These are phyloP conservation scores for Monilinia fructigena DNA, from an alignment of 2,329 filamentous ascomycete genomes.

Conservation along the genomic window DNA sequence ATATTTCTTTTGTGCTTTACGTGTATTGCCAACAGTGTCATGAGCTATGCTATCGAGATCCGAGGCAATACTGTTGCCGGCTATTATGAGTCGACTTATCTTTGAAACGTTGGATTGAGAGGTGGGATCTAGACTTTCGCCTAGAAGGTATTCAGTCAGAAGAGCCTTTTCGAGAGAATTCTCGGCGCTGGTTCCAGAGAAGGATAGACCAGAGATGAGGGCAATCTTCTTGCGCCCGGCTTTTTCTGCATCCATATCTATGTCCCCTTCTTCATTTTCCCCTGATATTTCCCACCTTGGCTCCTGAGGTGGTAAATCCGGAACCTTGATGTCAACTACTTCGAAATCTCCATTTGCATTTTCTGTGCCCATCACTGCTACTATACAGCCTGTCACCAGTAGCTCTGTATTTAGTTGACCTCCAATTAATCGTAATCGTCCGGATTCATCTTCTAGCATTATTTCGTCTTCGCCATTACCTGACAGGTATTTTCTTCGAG, in stretches of 20 bases:
- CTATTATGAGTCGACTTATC: conserved; percentile 85
- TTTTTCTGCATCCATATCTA: conserved; percentile 58
- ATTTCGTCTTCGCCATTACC: conserved; percentile 60
- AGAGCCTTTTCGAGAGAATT: conserved; percentile 75
- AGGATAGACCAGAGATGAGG: conserved; percentile 82
- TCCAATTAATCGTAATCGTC: conserved; percentile 77
- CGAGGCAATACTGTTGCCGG: conserved; percentile 74
- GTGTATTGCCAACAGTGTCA: conserved; percentile 38
- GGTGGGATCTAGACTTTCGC: conserved; percentile 66
- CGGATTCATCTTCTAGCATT: conserved; percentile 95
- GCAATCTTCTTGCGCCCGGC: conserved; percentile 61
- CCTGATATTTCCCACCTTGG: conserved; percentile 72
- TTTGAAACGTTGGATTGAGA: conserved; percentile 60
- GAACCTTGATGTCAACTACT: conserved; percentile 83
- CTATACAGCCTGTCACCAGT: conserved; percentile 88
- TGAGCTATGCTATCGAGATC: conserved; percentile 36
- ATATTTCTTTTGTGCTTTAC: conserved; percentile 70
- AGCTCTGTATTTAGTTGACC: conserved; percentile 63
- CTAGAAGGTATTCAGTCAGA: conserved; percentile 82
- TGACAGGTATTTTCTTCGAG: conserved; percentile 71
- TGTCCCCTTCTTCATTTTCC: conserved; percentile 48
- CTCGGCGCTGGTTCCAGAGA: conserved; percentile 70
- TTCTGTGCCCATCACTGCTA: conserved; percentile 93
- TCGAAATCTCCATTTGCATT: conserved; percentile 91
- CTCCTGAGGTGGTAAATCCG: conserved; percentile 80